A percentile compares a stretch with the other conserved stretches of the same genome.
Conservation (phyloP, 768 basidiomycete genomes). For the Tephrocybe sp. region DNA sequence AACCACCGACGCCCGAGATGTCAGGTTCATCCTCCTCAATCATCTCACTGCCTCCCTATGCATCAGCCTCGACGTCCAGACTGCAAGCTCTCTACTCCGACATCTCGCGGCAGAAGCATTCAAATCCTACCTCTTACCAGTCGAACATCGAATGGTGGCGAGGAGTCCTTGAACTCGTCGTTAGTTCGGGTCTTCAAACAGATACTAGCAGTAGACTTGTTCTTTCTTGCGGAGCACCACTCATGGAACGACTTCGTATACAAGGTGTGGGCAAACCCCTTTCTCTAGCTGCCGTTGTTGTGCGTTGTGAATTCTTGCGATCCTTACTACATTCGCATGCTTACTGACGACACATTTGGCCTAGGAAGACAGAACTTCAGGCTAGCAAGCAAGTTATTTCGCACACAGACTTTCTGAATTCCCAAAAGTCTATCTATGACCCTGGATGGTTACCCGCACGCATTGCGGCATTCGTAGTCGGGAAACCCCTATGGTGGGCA, state of each 20-base stretch:
- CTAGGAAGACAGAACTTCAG: conserved; percentile 73
- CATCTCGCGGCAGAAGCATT: conserved; percentile 77
- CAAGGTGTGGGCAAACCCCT: conserved; percentile 77
- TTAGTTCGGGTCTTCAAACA: conserved; percentile 57
- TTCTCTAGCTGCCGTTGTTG: conserved; percentile 69
- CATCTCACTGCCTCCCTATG: conserved; percentile 44
- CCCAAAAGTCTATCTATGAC: conserved; percentile 64
- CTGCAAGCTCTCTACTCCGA: conserved; percentile 87
- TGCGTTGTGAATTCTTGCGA: conserved; percentile 42
- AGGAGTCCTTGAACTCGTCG: conserved; percentile 57
- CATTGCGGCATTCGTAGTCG: conserved; percentile 69
- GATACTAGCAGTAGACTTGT: conserved; percentile 51
- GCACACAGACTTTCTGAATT: conserved; percentile 52
- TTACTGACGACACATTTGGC: conserved; percentile 27
- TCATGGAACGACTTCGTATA: conserved; percentile 62
- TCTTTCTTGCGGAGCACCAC: conserved; percentile 50
- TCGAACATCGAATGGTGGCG: conserved; percentile 92
- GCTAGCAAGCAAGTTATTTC: conserved; percentile 44
- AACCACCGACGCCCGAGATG: conserved; percentile 9
- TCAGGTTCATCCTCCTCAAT: conserved; percentile 12
- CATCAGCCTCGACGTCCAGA: conserved; percentile 49
- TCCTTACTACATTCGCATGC: conserved; percentile 3
- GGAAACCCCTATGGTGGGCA: conserved; percentile 85
- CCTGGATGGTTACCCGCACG: conserved; percentile 69
- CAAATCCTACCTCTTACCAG: conserved; percentile 81